These are phyloP conservation scores for Fusarium paranaense DNA, from an alignment of 2,329 filamentous ascomycete species.

Conservation along the genomic window DNA sequence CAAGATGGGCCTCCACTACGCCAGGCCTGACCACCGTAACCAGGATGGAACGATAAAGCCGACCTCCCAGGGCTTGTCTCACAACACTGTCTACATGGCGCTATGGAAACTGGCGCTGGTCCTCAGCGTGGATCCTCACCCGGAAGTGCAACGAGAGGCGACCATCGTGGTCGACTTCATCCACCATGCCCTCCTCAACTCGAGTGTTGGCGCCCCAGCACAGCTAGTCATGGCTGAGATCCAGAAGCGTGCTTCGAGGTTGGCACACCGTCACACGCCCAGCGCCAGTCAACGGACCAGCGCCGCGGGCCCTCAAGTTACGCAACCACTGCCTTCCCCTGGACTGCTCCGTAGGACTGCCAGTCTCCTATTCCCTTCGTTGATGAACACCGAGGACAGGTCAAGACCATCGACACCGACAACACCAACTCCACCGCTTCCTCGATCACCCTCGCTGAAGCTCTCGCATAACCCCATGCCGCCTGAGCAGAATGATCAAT, in stretches of 20 bases:
- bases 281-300: constrained; percentile 58
- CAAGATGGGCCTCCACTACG: constrained; percentile 73
- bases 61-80: constrained; percentile 72
- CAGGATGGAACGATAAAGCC: constrained; percentile 69
- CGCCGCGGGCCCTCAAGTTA: constrained; percentile 51
- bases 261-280: constrained; percentile 58
- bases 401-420: constrained; percentile 49
- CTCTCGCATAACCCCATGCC: constrained; percentile 62
- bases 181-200: constrained; percentile 81
- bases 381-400: constrained; percentile 63
- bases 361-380: constrained; percentile 71
- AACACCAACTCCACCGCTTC: constrained; percentile 41
- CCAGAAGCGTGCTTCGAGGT: constrained; percentile 60
- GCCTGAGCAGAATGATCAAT: constrained; percentile 79
- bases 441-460: constrained; percentile 50
- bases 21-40: constrained; percentile 66
- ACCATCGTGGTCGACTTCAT: constrained; percentile 88
- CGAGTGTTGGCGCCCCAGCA: constrained; percentile 77
- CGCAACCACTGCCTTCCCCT: constrained; percentile 63
- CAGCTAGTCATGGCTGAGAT: constrained; percentile 82
- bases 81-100: constrained; percentile 91
- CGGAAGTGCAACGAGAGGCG: constrained; percentile 89
- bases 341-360: constrained; percentile 73
- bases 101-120: constrained; percentile 95
- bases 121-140: constrained; percentile 92